Conservation (phyloP, 2,329 filamentous ascomycete genomes). For the Penicillium rolfsii region DNA sequence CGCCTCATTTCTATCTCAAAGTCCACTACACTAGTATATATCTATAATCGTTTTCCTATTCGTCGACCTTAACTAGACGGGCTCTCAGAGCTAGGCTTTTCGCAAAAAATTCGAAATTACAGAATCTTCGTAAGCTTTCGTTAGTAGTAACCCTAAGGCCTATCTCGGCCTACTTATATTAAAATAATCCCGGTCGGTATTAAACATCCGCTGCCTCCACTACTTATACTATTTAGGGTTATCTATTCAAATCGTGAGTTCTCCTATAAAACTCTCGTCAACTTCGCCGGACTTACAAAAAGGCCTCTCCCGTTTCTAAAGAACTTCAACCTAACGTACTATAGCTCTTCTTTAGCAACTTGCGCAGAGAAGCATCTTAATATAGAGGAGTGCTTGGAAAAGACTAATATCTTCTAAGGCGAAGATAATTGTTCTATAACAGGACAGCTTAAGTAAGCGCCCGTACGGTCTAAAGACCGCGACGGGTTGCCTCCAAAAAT, state of each 20-base stretch:
- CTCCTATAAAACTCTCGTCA: neutral
- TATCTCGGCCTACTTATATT: neutral
- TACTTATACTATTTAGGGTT: neutral
- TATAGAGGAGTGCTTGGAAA: neutral
- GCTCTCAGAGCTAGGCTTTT: neutral
- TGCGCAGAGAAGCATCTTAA: neutral
- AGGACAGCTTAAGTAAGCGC: neutral
- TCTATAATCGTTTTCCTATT: neutral
- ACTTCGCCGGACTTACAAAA: neutral
- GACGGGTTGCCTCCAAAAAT: neutral
- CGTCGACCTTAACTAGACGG: neutral
- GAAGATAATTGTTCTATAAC: neutral
- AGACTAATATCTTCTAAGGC: neutral
- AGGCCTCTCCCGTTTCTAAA: neutral
- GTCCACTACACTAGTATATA: neutral
- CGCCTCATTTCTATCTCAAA: conserved; percentile 5
- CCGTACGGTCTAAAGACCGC: neutral
- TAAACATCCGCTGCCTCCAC: conserved; percentile 3
- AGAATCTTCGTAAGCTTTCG: neutral
- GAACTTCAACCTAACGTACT: neutral
- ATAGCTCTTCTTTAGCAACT: neutral
- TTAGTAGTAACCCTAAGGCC: neutral
- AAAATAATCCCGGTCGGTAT: conserved; percentile 4
- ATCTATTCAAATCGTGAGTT: neutral
- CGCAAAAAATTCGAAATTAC: neutral